Evolutionary conservation across 805 yeast genomes (phyloP).

Genomic region (Kluyveromyces dobzhanskii): DNA sequence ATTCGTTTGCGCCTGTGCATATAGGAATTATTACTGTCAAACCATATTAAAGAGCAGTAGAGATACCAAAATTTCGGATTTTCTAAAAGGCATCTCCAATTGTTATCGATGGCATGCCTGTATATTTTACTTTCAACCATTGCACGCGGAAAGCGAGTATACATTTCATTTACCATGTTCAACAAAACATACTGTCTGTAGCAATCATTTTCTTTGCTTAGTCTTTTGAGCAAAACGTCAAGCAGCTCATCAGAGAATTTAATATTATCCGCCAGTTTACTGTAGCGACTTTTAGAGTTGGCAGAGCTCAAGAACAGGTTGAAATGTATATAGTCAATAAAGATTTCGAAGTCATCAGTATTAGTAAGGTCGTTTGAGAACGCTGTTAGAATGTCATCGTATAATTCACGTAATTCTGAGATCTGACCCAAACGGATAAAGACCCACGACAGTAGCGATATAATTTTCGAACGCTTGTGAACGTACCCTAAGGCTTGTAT

Average conservation of each 20-base stretch:
- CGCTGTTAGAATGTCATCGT: slow-evolving; percentile 9
- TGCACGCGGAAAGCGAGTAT: slow-evolving; percentile 16
- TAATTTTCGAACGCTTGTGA: slow-evolving; percentile 16
- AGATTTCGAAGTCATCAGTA: slow-evolving; percentile 21
- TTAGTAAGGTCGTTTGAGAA: slow-evolving; percentile 14
- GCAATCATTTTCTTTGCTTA: slow-evolving; percentile 11
- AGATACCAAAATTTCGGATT: slow-evolving; percentile 22
- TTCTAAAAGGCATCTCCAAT: slow-evolving; percentile 14
- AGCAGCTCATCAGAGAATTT: slow-evolving; percentile 5
- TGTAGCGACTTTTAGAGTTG: slow-evolving; percentile 13
- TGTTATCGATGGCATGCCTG: slow-evolving; percentile 12
- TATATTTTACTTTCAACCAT: slow-evolving; percentile 18
- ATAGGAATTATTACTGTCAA: slow-evolving; percentile 19
- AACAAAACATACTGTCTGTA: slow-evolving; percentile 16
- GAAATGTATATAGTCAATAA: slow-evolving; percentile 26
- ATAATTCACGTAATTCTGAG: slow-evolving; percentile 11
- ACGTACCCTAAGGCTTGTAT: slow-evolving; percentile 15
- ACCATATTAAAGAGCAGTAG: slow-evolving; percentile 21
- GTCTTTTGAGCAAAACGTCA: slow-evolving; percentile 14
- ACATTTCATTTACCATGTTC: slow-evolving; percentile 17
- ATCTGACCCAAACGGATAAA: slow-evolving; percentile 17
- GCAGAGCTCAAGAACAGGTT: slow-evolving; percentile 13
- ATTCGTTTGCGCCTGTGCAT: slow-evolving; percentile 19
- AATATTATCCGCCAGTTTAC: slow-evolving; percentile 1
- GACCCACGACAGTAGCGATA: slow-evolving; percentile 16